These are phyloP conservation scores for Colletotrichum sidae DNA, from an alignment of 2,329 filamentous ascomycete genomes.

Conservation along the genomic window DNA sequence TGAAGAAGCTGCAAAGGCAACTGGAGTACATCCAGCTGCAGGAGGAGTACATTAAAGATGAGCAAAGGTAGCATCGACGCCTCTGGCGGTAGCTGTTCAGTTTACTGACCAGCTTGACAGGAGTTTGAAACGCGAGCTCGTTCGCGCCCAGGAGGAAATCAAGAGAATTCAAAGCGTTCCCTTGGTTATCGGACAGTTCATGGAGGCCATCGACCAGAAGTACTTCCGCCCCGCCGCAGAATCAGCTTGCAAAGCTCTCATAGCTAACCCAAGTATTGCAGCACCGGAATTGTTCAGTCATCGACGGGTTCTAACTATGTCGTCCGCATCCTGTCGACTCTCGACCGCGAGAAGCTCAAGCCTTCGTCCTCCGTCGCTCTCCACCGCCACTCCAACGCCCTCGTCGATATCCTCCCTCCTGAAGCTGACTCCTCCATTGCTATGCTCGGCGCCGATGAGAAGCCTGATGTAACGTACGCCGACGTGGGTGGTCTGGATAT, in stretches of 20 bases:
- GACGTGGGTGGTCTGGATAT: slow-evolving; percentile 98
- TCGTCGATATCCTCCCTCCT: slow-evolving; percentile 98
- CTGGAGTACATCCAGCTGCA: slow-evolving; percentile 97
- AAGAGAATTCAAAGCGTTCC: slow-evolving; percentile 99
- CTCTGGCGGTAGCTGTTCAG: background rate
- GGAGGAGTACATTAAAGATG: slow-evolving; percentile 99
- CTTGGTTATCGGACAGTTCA: slow-evolving; percentile 98
- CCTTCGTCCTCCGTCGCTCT: slow-evolving; percentile 97
- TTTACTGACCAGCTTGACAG: slow-evolving; percentile 54
- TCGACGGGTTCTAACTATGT: slow-evolving; percentile 99
- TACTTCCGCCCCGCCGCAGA: slow-evolving; percentile 56
- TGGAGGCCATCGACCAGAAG: slow-evolving; percentile 99
- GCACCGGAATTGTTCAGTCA: slow-evolving; percentile 97
- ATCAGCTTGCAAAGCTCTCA: background rate
- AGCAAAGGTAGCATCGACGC: slow-evolving; percentile 77
- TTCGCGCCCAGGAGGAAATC: slow-evolving; percentile 98
- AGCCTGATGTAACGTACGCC: slow-evolving; percentile 97
- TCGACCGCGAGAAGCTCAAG: slow-evolving; percentile 98
- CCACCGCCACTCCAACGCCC: slow-evolving; percentile 97
- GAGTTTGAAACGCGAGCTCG: slow-evolving; percentile 96
- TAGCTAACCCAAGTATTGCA: slow-evolving; percentile 50
- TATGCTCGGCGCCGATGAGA: slow-evolving; percentile 96
- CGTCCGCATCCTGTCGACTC: slow-evolving; percentile 96
- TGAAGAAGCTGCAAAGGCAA: slow-evolving; percentile 97
- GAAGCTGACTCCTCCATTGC: slow-evolving; percentile 99